Base-by-base conservation (phyloP, 192 early-diverging fungal genomes). In the Linnemannia exigua region DNA sequence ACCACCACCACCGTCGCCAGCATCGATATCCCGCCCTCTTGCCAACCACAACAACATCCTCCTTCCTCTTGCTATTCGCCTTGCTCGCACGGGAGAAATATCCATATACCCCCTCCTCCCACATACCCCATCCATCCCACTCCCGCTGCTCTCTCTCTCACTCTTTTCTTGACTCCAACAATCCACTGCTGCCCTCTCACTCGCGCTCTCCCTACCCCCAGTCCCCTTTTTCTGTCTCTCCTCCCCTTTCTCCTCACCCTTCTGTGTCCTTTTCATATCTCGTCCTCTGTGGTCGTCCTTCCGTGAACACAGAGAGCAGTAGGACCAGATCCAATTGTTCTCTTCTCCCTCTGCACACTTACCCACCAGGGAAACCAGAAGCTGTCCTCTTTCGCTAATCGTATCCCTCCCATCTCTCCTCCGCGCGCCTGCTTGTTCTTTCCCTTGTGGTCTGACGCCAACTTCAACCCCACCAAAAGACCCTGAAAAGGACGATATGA, bases 401-500 rank as follows among this genome's bases (percentile, higher is more conserved):
- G 44, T 37, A 33, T 35, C 28, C 35, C 51, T 63, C 46, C 47
- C 31, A 2, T 67, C 35, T 75, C 19, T 48, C 58, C 28, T 35
- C 48, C 37, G 5, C 41, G 31, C 41, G 46, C 44, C 66, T 46
- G 11, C 19, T 58, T 44, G 33, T 72, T 12, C 52, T 31, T 46
- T 46, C 46, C 28, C 41, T 72, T 47, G 22, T 72, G n/a, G 1
- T 72, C 25, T n/a, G 46, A 15, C 52, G 14, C 9, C 19, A 35
- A 66, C 5, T 0, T 2, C 38, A 37, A 38, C 37, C 5, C 1
- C 19, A 22, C 28, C 35, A 19, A 41, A 47, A 74, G 76, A 84
- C 54, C 19, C 38, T 16, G 76, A 75, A n/a, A 67, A 84, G 37
- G 77, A 79, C 52, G 66, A 79, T 28, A 51, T 58, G 51, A 71